Evolutionary conservation across 495 filamentous ascomycete genomes (phyloP).

Genomic region (Glonium stellatum): DNA sequence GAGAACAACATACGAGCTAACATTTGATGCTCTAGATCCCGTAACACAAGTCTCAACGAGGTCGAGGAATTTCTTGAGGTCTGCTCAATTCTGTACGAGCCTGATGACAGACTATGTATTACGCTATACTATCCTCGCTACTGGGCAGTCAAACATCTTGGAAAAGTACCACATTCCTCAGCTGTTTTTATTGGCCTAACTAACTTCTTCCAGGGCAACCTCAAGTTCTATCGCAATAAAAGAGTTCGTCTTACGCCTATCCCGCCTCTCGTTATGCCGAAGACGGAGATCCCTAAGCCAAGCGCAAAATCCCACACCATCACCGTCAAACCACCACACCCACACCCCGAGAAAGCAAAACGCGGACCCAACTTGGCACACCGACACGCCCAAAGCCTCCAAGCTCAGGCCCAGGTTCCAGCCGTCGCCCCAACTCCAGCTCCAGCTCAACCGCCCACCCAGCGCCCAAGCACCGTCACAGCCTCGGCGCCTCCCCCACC

Average conservation of each 20-base stretch:
- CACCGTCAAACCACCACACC: not conserved
- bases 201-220: constrained; percentile 27
- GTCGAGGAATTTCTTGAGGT: constrained; percentile 70
- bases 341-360: not conserved
- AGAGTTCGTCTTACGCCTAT: constrained; percentile 17
- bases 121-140: constrained; percentile 61
- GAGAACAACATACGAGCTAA: too few relatives aligned
- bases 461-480: not conserved
- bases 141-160: constrained; percentile 59
- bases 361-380: not conserved
- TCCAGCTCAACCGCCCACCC: not conserved
- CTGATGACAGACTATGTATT: constrained; percentile 54
- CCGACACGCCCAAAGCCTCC: not conserved
- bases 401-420: not conserved
- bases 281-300: not conserved
- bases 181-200: too few relatives aligned
- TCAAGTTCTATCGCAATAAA: constrained; percentile 25
- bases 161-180: constrained; percentile 32
- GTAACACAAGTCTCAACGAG: constrained; percentile 58
- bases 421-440: not conserved
- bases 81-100: constrained; percentile 64
- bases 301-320: not conserved
- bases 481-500: not conserved
- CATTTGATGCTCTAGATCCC: constrained; percentile 41
- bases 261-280: not conserved